Percentiles rank a stretch among this genome's conserved stretches.
Evolutionary conservation across 495 filamentous ascomycete species (phyloP).

Genomic region (Bathelium albidoporum): DNA sequence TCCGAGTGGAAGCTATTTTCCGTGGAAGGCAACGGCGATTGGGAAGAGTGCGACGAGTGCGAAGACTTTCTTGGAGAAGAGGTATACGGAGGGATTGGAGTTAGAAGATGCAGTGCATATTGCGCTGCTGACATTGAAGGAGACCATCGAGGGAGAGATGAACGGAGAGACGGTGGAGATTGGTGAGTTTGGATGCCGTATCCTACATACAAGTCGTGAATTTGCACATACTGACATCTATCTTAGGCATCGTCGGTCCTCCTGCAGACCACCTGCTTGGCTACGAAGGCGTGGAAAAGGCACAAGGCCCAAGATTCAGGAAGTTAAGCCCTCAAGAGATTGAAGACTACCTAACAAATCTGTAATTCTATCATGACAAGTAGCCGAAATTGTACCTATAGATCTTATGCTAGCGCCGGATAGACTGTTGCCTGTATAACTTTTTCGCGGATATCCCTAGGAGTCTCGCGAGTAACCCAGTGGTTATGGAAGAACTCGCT

Average conservation of each 20-base stretch:
- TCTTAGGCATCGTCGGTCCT: conserved; percentile 79
- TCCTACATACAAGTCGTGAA: conserved; percentile 16
- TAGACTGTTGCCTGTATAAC: not conserved
- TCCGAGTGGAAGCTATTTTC: conserved; percentile 92
- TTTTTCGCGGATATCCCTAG: not conserved
- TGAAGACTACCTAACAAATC: conserved; percentile 96
- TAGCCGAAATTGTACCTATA: conserved; percentile 1
- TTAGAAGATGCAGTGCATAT: conserved; percentile 98
- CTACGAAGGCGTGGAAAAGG: conserved; percentile 82
- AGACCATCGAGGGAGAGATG: conserved; percentile 99
- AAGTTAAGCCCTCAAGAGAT: conserved; percentile 97
- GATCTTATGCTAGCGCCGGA: not conserved
- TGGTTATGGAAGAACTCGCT: too few species aligned
- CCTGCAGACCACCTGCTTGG: conserved; percentile 88
- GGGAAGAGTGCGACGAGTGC: conserved; percentile 96
- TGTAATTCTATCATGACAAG: conserved; percentile 38
- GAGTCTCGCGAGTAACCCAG: not conserved
- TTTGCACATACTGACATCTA: conserved; percentile 27
- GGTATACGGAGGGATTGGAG: conserved; percentile 94
- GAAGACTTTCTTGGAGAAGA: conserved; percentile 98
- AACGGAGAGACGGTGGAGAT: conserved; percentile 99
- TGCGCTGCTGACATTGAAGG: conserved; percentile 92
- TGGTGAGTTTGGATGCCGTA: conserved; percentile 61
- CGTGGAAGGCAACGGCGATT: conserved; percentile 98
- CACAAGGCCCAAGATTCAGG: conserved; percentile 83